Evolutionary conservation across 2,329 filamentous ascomycete species (phyloP).

Genomic region (Fusarium graminum): DNA sequence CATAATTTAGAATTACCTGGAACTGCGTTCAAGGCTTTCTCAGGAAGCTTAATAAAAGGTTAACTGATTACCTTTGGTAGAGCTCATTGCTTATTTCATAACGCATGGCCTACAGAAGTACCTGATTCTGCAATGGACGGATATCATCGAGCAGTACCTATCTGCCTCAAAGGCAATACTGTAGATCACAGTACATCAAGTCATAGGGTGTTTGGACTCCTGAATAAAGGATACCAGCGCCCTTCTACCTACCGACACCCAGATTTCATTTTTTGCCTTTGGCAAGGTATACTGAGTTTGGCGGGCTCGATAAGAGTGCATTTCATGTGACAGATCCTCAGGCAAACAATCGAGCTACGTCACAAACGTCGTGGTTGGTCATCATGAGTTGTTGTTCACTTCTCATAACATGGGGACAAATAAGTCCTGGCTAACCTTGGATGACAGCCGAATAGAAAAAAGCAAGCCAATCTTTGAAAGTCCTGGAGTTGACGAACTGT

Average conservation of each 20-base stretch:
- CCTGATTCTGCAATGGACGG: too few species aligned
- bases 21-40: too few species aligned
- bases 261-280: neutral
- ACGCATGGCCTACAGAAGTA: too few species aligned
- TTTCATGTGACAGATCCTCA: conserved; percentile 5
- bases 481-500: neutral
- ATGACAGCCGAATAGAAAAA: neutral
- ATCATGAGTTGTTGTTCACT: conserved; percentile 15
- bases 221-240: too few species aligned
- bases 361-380: conserved; percentile 18
- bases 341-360: conserved; percentile 20
- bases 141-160: too few species aligned
- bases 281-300: neutral
- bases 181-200: too few species aligned
- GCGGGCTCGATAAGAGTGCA: neutral
- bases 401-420: neutral
- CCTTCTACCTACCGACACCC: too few species aligned
- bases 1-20: neutral
- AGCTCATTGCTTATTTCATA: too few species aligned
- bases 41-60: too few species aligned
- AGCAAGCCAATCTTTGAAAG: neutral
- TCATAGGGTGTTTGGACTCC: too few species aligned
- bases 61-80: too few species aligned
- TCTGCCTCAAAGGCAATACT: too few species aligned
- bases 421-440: neutral